Evolutionary conservation across 2,329 filamentous ascomycete genomes (phyloP), one percentile per base, ranked within the genome.

Genomic region (Colletotrichum incanum): DNA sequence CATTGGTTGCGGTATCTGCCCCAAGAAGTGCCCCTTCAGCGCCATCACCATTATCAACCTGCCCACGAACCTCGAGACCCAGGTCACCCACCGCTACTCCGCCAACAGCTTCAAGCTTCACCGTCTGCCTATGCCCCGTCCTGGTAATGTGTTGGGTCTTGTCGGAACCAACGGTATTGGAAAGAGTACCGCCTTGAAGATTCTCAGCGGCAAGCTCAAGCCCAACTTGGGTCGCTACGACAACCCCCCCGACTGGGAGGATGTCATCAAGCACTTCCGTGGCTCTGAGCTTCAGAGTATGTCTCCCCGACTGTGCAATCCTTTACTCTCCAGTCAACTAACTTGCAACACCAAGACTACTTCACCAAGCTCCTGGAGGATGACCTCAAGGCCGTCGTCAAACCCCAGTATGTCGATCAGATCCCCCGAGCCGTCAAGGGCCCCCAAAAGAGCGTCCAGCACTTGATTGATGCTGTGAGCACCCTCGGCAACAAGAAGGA

Each of bases 41-140:
- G 96, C 96, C 79, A 99, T 99, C 86, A 97, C 96, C 83, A 99
- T 99, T 84, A 99, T 99, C 94, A 99, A 99, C 88, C 87, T 99
- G 88, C 96, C 97, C 78, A 99, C 96, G 83, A 99, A 99, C 86
- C 93, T 99, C 84, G 96, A 99, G 85, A 97, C 93, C 76, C 94
- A 98, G 84, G 95, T 99, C 80, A 98, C 96, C 77, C 97, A 99
- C 84, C 93, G 96, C 82, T 99, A 99, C 88, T 97, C 96, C 67
- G 96, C 96, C 83, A 99, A 99, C 89, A 98, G 95, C 87, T 99
- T 99, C 91, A 99, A 99, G 89, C 91, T 99, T 76, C 96, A 99
- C 85, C 92, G 97, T 78, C 89, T 98, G 80, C 96, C 97, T 70
- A 98, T 96, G 90, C 96, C 96, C 75, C 92, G 96, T 73, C 96